Evolutionary conservation across 768 basidiomycete genomes (phyloP).

Genomic region (Paxillus rubicundulus): DNA sequence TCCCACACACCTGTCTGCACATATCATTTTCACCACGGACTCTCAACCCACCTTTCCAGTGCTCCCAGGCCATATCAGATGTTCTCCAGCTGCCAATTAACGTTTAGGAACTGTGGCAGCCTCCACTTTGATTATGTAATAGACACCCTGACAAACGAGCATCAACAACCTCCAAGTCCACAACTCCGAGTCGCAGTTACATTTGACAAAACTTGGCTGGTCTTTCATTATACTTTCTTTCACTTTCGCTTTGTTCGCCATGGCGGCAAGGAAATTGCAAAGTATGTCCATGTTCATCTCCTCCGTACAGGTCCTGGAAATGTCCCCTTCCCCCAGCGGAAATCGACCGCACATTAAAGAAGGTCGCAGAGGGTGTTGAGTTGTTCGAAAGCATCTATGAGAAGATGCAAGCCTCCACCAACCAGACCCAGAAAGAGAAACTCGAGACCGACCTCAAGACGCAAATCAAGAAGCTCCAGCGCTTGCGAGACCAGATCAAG

Average conservation of each 20-base stretch:
- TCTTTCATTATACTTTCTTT: not conserved
- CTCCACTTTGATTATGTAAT: constrained; percentile 22
- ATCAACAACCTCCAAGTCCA: constrained; percentile 1
- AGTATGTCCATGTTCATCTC: constrained; percentile 41
- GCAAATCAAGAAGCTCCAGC: constrained; percentile 95
- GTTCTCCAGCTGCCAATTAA: no score
- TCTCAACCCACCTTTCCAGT: no score
- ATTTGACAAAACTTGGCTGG: not conserved
- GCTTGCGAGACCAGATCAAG: constrained; percentile 84
- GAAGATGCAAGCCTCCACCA: constrained; percentile 95
- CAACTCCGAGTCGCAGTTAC: not conserved
- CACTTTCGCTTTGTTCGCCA: constrained; percentile 37
- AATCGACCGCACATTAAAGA: constrained; percentile 98
- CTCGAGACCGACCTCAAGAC: constrained; percentile 93
- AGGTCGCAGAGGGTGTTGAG: constrained; percentile 93
- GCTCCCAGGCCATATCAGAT: no score
- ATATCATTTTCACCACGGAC: no score
- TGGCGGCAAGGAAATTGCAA: constrained; percentile 92
- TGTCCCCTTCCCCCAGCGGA: constrained; percentile 61
- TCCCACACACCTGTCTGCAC: no score
- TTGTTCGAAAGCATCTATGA: constrained; percentile 95
- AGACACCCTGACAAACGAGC: not conserved
- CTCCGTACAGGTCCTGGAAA: not conserved
- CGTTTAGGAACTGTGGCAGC: no score
- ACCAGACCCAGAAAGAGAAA: constrained; percentile 98